These are phyloP conservation scores for Exophiala lecanii-corni DNA, from an alignment of 2,329 filamentous ascomycete species.

Conservation along the genomic window DNA sequence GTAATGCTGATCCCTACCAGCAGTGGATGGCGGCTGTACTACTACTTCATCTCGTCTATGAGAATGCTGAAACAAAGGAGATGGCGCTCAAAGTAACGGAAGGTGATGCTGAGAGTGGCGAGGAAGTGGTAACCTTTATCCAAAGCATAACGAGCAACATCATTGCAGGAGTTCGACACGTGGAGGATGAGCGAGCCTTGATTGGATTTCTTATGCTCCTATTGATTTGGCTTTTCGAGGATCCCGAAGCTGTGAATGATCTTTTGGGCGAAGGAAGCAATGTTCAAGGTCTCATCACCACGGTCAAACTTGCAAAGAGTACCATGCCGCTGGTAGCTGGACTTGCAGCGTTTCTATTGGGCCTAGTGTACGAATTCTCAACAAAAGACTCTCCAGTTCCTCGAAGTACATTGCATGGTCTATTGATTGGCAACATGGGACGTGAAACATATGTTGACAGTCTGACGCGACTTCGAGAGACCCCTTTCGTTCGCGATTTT, in stretches of 20 bases:
- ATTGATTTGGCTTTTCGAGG: conserved; percentile 85
- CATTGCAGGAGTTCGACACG: conserved; percentile 69
- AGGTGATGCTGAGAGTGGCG: conserved; percentile 80
- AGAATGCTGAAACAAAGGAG: conserved; percentile 73
- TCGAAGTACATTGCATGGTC: conserved; percentile 70
- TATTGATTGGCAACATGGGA: conserved; percentile 71
- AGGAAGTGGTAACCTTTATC: conserved; percentile 92
- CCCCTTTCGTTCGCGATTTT: conserved; percentile 79
- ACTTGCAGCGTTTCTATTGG: conserved; percentile 76
- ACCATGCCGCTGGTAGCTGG: conserved; percentile 70
- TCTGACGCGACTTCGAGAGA: conserved; percentile 69
- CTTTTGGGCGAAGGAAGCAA: conserved; percentile 89
- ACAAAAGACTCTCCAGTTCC: conserved; percentile 93
- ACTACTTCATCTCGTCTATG: conserved; percentile 77
- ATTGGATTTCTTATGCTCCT: conserved; percentile 88
- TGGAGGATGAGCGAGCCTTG: conserved; percentile 71
- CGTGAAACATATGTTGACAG: conserved; percentile 84
- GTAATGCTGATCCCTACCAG: conserved; percentile 75
- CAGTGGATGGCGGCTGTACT: conserved; percentile 86
- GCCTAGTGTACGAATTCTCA: conserved; percentile 92
- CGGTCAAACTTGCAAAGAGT: conserved; percentile 58
- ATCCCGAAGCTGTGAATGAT: conserved; percentile 85
- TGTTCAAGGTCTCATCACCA: conserved; percentile 77
- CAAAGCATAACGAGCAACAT: conserved; percentile 83
- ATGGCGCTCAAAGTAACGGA: conserved; percentile 78